These are phyloP conservation scores for Pinus taeda DNA, from an alignment of 75 land plant genomes.

Conservation along the genomic window DNA sequence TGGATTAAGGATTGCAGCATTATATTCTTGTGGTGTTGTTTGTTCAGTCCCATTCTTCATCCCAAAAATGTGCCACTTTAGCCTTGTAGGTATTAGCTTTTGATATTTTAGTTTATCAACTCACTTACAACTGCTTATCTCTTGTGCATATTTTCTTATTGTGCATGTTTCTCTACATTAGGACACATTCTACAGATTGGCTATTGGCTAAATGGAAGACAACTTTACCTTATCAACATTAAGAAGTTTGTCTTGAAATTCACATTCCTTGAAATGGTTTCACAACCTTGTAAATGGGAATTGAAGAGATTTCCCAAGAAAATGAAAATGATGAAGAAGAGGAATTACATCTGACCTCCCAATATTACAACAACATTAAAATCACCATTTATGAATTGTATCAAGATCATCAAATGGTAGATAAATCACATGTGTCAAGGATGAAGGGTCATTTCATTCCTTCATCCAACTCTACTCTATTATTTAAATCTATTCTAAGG, in stretches of 20 bases:
- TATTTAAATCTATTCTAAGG: too few relatives aligned
- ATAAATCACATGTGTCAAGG: too few relatives aligned
- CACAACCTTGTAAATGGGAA: too few relatives aligned
- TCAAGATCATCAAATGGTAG: too few relatives aligned
- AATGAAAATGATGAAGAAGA: too few relatives aligned
- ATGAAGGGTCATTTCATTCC: too few relatives aligned
- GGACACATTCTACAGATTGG: background rate
- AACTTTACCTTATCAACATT: slow-evolving; percentile 1
- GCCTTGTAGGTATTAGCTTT: background rate
- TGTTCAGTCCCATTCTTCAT: background rate
- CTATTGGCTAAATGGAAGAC: background rate
- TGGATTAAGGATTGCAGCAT: background rate
- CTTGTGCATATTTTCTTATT: background rate
- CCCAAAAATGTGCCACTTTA: background rate
- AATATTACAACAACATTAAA: too few relatives aligned
- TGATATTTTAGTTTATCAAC: background rate
- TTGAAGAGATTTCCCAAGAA: too few relatives aligned
- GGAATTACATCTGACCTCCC: too few relatives aligned
- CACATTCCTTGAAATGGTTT: too few relatives aligned
- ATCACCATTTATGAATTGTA: too few relatives aligned
- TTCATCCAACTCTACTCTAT: too few relatives aligned
- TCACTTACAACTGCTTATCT: background rate
- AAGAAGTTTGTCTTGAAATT: background rate
- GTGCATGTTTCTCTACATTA: background rate
- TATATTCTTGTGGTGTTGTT: background rate